A percentile compares a stretch with the other conserved stretches of the same genome.
Conservation (phyloP, 139 green algal species). For the Coccomyxa sp. region DNA sequence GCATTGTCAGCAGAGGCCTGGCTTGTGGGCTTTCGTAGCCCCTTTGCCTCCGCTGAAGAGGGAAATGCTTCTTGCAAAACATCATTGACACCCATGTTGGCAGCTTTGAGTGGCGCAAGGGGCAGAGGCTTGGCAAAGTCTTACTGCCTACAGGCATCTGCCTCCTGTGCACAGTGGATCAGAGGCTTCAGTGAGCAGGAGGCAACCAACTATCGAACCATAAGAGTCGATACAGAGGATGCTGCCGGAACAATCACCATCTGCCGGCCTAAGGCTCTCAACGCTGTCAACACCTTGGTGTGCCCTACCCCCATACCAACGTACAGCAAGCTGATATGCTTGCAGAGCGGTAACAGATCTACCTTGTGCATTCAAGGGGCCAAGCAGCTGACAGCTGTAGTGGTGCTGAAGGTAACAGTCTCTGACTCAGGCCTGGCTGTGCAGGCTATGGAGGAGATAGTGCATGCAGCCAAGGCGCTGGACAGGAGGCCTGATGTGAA, state of each 20-base stretch:
- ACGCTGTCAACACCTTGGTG: constrained; percentile 40
- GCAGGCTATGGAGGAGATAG: constrained; percentile 45
- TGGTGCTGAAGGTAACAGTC: background rate
- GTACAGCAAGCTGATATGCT: background rate
- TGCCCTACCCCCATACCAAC: background rate
- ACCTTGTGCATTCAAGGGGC: too few species aligned
- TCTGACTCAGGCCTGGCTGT: background rate
- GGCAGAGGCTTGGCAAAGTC: background rate
- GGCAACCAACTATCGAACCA: constrained; percentile 3
- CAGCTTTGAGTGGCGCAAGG: background rate
- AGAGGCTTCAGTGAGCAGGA: background rate
- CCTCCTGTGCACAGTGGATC: too few species aligned
- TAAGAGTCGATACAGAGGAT: background rate
- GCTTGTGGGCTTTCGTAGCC: too few species aligned
- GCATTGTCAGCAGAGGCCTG: too few species aligned
- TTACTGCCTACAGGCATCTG: too few species aligned
- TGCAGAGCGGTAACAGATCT: background rate
- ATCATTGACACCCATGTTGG: background rate
- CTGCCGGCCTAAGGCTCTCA: constrained; percentile 45
- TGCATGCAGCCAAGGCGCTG: constrained; percentile 22
- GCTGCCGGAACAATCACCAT: constrained; percentile 34
- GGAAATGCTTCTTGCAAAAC: too few species aligned
- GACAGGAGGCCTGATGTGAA: constrained; percentile 25
- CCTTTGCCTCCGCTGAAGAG: too few species aligned
- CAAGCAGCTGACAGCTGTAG: background rate